Base-by-base conservation (phyloP, 768 basidiomycete genomes). In the Mycena albidolilacea region DNA sequence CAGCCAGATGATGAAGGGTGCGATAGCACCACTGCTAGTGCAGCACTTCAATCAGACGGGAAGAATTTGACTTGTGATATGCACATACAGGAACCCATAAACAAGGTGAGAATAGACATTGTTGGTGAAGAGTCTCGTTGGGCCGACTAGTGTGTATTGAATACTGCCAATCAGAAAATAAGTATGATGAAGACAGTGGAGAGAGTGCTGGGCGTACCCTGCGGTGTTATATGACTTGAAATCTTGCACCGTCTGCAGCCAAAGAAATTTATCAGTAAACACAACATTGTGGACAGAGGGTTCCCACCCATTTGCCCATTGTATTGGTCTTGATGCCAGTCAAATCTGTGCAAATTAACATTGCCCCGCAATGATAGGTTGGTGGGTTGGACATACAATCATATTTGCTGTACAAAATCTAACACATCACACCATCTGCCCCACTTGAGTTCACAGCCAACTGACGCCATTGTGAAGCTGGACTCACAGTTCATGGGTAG, bases 171-270 rank as follows among this genome's bases (percentile, higher is more conserved):
- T 61, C 15, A 7, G 5, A 60, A 9, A 7, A n/a, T 11, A 11
- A 23, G 41, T 15, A 21, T 21, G 17, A 43, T 5, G 41, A 19
- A 43, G 23, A 7, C 8, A 7, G 37, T 1, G 23, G 41, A 19
- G 37, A 9, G 30, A 17, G 5, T 3, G 19, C 11, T 1, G 57
- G 23, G 23, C 21, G 17, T 46, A 62, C 38, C 64, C 64, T 1
- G 52, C 54, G 14, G 64, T 66, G 23, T 66, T 66, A 39, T 66
- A 66, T 30, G 64, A 66, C 39, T 57, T 66, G 64, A 66, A 44
- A 37, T 66, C 54, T 57, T 66, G 64, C 1, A 21, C 64, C 11
- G 64, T 66, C 64, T 57, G 12, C 1, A 9, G 12, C 21, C 11
- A 5, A 23, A 54, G 5, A n/a, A n/a, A 54, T 9, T 54, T 2